Evolutionary conservation across 768 basidiomycete genomes (phyloP).

Genomic region (Kwoniella mangroviensis): DNA sequence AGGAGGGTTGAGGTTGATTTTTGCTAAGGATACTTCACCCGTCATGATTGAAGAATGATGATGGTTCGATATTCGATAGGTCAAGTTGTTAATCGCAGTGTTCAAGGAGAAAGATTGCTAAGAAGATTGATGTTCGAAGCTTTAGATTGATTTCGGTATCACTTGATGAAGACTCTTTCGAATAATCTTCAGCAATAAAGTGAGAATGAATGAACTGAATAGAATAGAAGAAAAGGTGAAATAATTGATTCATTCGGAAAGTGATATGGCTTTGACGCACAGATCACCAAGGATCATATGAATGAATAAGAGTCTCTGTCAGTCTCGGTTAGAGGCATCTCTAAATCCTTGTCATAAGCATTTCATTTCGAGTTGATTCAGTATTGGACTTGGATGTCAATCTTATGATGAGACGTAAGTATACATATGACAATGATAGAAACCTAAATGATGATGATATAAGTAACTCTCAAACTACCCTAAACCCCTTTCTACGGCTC

Average conservation of each 20-base stretch:
- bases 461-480: neutral
- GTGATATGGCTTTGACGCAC: no score
- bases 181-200: no score
- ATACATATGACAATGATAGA: neutral
- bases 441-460: neutral
- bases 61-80: no score
- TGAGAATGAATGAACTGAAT: no score
- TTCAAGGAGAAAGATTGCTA: no score
- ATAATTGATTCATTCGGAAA: no score
- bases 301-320: neutral
- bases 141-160: no score
- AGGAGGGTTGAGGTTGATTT: neutral
- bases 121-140: no score
- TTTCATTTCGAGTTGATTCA: neutral
- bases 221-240: no score
- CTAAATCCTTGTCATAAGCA: neutral
- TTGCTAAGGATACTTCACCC: neutral
- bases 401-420: neutral
- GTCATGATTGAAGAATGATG: neutral
- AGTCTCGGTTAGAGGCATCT: neutral
- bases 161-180: no score
- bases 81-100: no score
- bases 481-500: neutral
- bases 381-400: neutral
- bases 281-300: no score